These are phyloP conservation scores for Teratosphaeriaceae sp. DNA, from an alignment of 2,329 filamentous ascomycete genomes.

Conservation along the genomic window DNA sequence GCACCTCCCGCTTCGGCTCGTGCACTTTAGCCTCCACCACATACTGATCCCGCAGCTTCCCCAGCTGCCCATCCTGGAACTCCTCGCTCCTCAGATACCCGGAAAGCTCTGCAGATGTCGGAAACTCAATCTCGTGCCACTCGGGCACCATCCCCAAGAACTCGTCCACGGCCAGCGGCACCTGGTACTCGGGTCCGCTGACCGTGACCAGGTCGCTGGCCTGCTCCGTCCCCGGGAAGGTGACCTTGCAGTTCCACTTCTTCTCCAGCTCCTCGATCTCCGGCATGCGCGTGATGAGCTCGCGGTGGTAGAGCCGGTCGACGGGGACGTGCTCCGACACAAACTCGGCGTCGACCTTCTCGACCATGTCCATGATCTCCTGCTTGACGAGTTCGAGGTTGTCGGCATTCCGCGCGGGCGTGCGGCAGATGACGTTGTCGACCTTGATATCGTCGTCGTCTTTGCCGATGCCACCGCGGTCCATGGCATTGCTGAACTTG, in stretches of 20 bases:
- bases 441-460: conserved; percentile 98
- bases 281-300: conserved; percentile 78
- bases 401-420: conserved; percentile 91
- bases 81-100: conserved; percentile 76
- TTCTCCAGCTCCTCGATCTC: conserved; percentile 95
- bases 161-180: conserved; percentile 92
- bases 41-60: conserved; percentile 84
- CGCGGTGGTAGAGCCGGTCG: conserved; percentile 90
- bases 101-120: conserved; percentile 66
- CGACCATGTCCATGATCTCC: conserved; percentile 99
- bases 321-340: conserved; percentile 90
- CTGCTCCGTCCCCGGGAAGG: conserved; percentile 94
- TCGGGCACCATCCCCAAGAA: conserved; percentile 98
- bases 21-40: conserved; percentile 80
- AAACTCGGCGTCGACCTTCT: conserved; percentile 94
- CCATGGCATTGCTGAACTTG: conserved; percentile 99
- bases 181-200: conserved; percentile 95
- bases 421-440: conserved; percentile 97
- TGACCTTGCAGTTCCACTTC: conserved; percentile 99
- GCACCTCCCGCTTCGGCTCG: conserved; percentile 36
- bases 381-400: conserved; percentile 96
- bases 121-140: conserved; percentile 83
- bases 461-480: conserved; percentile 84
- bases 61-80: conserved; percentile 71
- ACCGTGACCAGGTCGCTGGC: conserved; percentile 95